Evolutionary conservation across 1,139 yeast species (phyloP).

Genomic region (Pneumocystis carinii): DNA sequence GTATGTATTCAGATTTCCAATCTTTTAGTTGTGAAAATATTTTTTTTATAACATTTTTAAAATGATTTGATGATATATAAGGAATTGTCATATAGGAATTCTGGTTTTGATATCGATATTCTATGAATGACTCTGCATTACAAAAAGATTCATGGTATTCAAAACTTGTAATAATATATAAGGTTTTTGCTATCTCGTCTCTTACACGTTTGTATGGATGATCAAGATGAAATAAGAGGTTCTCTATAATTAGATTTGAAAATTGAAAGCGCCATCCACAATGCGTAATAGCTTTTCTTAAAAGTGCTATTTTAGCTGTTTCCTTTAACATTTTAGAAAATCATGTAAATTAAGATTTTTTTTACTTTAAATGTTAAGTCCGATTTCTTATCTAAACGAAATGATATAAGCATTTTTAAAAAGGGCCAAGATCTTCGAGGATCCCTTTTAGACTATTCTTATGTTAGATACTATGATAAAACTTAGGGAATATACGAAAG

Average conservation of each 20-base stretch:
- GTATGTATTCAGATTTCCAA: constrained; percentile 25
- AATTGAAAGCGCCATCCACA: constrained; percentile 43
- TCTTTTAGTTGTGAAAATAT: constrained; percentile 33
- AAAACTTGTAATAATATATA: constrained; percentile 42
- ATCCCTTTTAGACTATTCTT: constrained; percentile 27
- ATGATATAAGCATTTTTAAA: constrained; percentile 33
- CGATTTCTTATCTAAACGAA: constrained; percentile 37
- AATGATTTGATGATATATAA: constrained; percentile 7
- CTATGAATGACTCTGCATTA: constrained; percentile 32
- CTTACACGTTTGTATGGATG: constrained; percentile 34
- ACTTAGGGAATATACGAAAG: constrained; percentile 27
- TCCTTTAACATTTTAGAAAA: constrained; percentile 22
- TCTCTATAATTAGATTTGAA: constrained; percentile 28
- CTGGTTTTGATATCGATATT: constrained; percentile 24
- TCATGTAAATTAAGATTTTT: not conserved
- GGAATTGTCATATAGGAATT: constrained; percentile 21
- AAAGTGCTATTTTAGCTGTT: constrained; percentile 45
- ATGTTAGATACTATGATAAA: constrained; percentile 5
- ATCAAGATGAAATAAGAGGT: constrained; percentile 32
- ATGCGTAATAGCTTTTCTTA: constrained; percentile 41
- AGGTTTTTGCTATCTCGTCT: constrained; percentile 49
- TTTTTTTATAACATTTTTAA: constrained; percentile 22
- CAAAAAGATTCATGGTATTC: constrained; percentile 38
- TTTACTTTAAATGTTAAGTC: constrained; percentile 43
- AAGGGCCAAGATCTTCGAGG: constrained; percentile 49